phyloP scores from a whole-genome alignment of 2,329 filamentous ascomycete genomes.

The Cladosporium velox region DNA sequence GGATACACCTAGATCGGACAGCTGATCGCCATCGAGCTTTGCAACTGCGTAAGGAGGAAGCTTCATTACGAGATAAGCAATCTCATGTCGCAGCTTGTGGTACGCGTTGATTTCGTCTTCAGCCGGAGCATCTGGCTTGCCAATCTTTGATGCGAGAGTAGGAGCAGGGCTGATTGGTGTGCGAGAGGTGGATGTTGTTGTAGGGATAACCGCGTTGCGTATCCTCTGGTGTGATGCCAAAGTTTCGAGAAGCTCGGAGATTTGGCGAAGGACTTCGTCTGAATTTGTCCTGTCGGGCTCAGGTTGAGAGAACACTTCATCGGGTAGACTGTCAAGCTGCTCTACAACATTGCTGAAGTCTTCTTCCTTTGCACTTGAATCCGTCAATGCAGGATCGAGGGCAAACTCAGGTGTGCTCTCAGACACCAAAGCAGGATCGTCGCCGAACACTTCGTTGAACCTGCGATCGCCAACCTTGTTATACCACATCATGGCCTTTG shows the following conservation, averaged over 20 bases:
- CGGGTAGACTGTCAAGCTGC: conserved; percentile 27
- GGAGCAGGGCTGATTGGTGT: conserved; percentile 61
- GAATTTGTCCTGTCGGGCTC: conserved; percentile 39
- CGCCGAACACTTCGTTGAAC: conserved; percentile 65
- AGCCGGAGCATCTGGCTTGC: conserved; percentile 66
- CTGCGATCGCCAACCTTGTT: conserved; percentile 66
- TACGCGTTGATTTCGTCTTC: conserved; percentile 63
- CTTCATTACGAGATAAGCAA: conserved; percentile 71
- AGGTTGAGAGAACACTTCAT: conserved; percentile 24
- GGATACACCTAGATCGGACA: conserved; percentile 81
- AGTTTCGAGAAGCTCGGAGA: conserved; percentile 75
- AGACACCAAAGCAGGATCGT: conserved; percentile 47
- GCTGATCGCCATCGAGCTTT: conserved; percentile 80
- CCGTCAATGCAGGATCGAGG: conserved; percentile 39
- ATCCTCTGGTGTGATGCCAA: conserved; percentile 78
- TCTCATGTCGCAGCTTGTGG: conserved; percentile 71
- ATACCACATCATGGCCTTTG: conserved; percentile 74
- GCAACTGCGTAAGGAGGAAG: conserved; percentile 84
- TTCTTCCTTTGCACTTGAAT: conserved; percentile 39
- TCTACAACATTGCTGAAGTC: conserved; percentile 34
- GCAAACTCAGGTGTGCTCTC: conserved; percentile 39
- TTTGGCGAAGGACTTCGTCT: conserved; percentile 63
- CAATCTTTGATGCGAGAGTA: conserved; percentile 54
- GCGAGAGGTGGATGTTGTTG: conserved; percentile 35
- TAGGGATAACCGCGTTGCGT: conserved; percentile 68